Base-by-base conservation (phyloP, 805 yeast genomes). In the Yamadazyma paraphyllophila region DNA sequence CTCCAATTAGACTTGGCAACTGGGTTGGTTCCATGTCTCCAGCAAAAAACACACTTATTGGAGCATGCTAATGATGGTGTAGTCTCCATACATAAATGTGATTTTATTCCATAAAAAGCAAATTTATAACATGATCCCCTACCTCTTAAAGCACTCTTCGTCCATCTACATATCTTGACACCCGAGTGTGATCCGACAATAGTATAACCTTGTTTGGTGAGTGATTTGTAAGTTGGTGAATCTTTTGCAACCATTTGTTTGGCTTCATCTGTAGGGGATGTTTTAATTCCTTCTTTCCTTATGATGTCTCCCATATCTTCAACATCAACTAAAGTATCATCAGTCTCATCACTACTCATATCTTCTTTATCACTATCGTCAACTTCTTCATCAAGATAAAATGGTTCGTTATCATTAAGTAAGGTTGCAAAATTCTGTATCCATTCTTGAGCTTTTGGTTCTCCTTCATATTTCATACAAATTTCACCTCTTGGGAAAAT, bases 21-120 rank as follows among this genome's bases (percentile, higher is more conserved):
- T 0, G 97, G 97, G 59, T 90, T 91, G 2, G 97, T 90, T 40
- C 97, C 97, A 65, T 90, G 97, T 62, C 97, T 79, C 97, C 97
- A 90, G 68, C 97, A 90, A 60, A 90, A 90, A 4, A 91, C 97
- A 76, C 97, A 90, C 63, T 90, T 90, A 61, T 90, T 90, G 4
- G 97, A 88, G 65, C 97, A 90, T 7, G 96, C 92, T 48, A 90
- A 72, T 1, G 96, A 85, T 1, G 97, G 97, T 0, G 97, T 90
- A 2, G 97, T 81, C 62, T 90, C 97, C 97, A 90, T 90, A 67
- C 97, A 90, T 46, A 92, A 70, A 67, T 92, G 97, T 2, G 95
- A 85, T 49, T 77, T 81, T 56, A 90, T 90, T 17, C 97, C 97
- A 62, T 91, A 90, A 57, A 90, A 85, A 8, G 97, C 96, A 66